Percentiles rank a stretch among this genome's conserved stretches.
phyloP scores from a whole-genome alignment of 495 filamentous ascomycete genomes.

The Tuber borchii region DNA sequence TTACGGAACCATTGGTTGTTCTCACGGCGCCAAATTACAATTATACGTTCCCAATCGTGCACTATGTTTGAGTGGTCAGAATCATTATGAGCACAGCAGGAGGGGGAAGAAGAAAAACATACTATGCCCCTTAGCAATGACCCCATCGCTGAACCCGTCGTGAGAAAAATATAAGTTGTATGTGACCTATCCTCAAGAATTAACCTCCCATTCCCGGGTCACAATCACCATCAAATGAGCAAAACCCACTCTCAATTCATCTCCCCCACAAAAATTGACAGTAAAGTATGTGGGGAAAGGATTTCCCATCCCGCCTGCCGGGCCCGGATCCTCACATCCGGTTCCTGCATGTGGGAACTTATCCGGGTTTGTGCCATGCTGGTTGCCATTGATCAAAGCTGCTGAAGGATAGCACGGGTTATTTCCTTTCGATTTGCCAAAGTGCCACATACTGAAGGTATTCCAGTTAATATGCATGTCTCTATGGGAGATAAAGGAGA shows the following conservation, averaged over 20 bases:
- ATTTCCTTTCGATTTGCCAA: constrained; percentile 19
- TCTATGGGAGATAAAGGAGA: neutral
- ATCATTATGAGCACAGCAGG: neutral
- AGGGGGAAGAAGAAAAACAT: neutral
- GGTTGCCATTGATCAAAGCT: constrained; percentile 26
- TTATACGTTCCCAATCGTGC: constrained; percentile 35
- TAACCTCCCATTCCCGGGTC: neutral
- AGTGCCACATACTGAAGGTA: constrained; percentile 34
- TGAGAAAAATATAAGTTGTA: constrained; percentile 35
- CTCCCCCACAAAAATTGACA: constrained; percentile 21
- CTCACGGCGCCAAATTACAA: constrained; percentile 36
- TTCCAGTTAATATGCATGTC: neutral
- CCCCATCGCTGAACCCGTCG: constrained; percentile 24
- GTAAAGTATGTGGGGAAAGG: constrained; percentile 40
- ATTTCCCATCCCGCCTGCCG: no score
- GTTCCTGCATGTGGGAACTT: constrained; percentile 20
- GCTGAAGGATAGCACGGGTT: constrained; percentile 32
- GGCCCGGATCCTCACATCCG: constrained; percentile 26
- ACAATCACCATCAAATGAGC: neutral
- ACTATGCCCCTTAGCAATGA: constrained; percentile 35
- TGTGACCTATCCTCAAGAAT: constrained; percentile 9
- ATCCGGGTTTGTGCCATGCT: constrained; percentile 33
- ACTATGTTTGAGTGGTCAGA: constrained; percentile 11
- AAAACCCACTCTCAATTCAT: constrained; percentile 31
- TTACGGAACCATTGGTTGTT: constrained; percentile 24